Evolutionary conservation across 805 yeast species (phyloP).

Genomic region (Schizosaccharomyces lindneri): DNA sequence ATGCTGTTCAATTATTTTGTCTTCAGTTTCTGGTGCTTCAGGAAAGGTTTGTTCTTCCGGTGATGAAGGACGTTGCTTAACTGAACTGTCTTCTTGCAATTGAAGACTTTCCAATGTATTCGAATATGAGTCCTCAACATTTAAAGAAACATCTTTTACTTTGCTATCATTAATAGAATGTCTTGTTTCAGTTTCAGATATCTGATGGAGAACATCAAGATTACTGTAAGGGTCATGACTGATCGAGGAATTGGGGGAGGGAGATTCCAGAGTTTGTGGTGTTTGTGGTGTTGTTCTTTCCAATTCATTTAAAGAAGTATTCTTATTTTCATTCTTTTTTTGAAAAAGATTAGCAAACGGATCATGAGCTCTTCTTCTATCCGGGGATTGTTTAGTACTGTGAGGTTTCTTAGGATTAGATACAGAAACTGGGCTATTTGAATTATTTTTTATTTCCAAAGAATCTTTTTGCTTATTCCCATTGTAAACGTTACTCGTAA

Average conservation of each 20-base stretch:
- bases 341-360: neutral
- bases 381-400: too few relatives aligned
- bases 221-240: neutral
- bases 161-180: neutral
- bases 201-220: neutral
- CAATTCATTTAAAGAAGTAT: neutral
- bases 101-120: too few relatives aligned
- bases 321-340: neutral
- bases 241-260: neutral
- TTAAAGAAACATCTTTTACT: neutral
- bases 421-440: too few relatives aligned
- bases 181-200: neutral
- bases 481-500: neutral
- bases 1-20: too few relatives aligned
- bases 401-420: too few relatives aligned
- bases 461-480: neutral
- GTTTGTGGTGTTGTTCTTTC: neutral
- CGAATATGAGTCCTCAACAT: too few relatives aligned
- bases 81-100: too few relatives aligned
- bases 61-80: too few relatives aligned
- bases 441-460: too few relatives aligned
- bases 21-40: too few relatives aligned
- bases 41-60: too few relatives aligned
- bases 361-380: neutral
- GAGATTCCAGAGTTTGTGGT: neutral